A percentile compares a stretch with the other conserved stretches of the same genome.
Conservation (phyloP, 176 grass and related monocot genomes). For the Pontederia crassipes region DNA sequence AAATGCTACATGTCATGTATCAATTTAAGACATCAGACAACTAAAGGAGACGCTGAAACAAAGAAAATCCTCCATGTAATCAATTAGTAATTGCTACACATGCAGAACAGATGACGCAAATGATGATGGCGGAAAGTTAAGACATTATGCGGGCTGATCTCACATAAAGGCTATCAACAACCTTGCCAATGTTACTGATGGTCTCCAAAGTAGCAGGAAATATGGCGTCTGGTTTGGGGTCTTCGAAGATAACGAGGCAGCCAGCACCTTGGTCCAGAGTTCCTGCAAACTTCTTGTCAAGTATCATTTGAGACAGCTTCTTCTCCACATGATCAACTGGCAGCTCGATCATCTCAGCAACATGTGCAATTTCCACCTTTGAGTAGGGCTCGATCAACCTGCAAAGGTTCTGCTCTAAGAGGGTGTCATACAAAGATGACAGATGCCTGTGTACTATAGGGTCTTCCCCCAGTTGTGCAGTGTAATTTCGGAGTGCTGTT, state of each 20-base stretch:
- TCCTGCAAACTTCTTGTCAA: conserved; percentile 79
- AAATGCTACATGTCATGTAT: too few species aligned
- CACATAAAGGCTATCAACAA: conserved; percentile 73
- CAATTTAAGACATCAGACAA: too few species aligned
- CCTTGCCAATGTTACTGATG: conserved; percentile 57
- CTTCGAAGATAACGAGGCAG: conserved; percentile 78
- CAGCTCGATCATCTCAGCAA: conserved; percentile 72
- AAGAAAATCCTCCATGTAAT: too few species aligned
- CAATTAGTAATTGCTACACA: too few species aligned
- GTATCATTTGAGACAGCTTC: conserved; percentile 77
- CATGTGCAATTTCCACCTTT: conserved; percentile 55
- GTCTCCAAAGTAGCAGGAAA: conserved; percentile 76
- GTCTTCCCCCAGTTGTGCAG: conserved; percentile 61
- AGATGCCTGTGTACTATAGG: conserved; percentile 78
- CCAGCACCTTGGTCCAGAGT: conserved; percentile 72
- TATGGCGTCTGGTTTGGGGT: conserved; percentile 48
- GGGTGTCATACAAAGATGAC: conserved; percentile 66
- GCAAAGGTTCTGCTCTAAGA: conserved; percentile 79
- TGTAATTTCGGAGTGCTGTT: conserved; percentile 57
- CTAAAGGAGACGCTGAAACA: too few species aligned
- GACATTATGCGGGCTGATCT: conserved; percentile 86
- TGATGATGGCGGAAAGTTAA: not conserved
- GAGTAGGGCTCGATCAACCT: conserved; percentile 77
- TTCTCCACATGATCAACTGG: conserved; percentile 61
- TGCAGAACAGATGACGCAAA: too few species aligned